Base-by-base conservation (phyloP, 2,329 filamentous ascomycete species). In the Pseudogymnoascus verrucosus region DNA sequence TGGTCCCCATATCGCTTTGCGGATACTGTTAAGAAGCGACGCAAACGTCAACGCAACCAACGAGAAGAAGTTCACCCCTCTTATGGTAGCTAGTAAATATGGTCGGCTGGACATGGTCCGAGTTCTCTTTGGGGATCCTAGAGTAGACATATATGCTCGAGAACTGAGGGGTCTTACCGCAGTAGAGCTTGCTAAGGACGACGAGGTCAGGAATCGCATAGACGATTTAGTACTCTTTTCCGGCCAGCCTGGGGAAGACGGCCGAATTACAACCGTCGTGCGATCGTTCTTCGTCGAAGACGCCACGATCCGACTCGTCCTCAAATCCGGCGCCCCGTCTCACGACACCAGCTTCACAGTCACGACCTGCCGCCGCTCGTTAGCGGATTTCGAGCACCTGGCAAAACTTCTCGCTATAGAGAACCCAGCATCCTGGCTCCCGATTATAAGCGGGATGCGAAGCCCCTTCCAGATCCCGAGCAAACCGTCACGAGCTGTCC, bases 31-130 rank as follows among this genome's bases (percentile, higher is more conserved):
- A 63, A 84, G 88, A 65, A 96, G 93, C 76, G 95, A 99, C 69
- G 89, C 92, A n/a, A 92, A 99, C 72, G 90, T 93, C 63, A 99
- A 99, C 76, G 93, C 93, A 7, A 89, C 88, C 7, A 99, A 99
- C 72, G 93, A 98, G 70, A 96, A 91, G 77, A 89, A 86, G 59
- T 98, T 99, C 72, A 99, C 96, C 0, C 88, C 95, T 1, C 80
- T 99, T 64, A 99, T 99, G 95, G 89, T 99, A 66, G 93, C 93
- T 6, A 98, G 93, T 82, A 99, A 99, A 75, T 99, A 98, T 72
- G 95, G 95, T 36, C 86, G 95, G 66, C 89, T 96, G 62, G 95
- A 98, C 70, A 91, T 96, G 80, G 93, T 99, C 16, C 84, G 93
- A 64, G 87, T 88, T 8, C 81, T 99, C 5, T 98, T 96, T 74